Evolutionary conservation across 106 monocot genomes (phyloP), one percentile per base, ranked within the genome.

Genomic region (Allium fistulosum): DNA sequence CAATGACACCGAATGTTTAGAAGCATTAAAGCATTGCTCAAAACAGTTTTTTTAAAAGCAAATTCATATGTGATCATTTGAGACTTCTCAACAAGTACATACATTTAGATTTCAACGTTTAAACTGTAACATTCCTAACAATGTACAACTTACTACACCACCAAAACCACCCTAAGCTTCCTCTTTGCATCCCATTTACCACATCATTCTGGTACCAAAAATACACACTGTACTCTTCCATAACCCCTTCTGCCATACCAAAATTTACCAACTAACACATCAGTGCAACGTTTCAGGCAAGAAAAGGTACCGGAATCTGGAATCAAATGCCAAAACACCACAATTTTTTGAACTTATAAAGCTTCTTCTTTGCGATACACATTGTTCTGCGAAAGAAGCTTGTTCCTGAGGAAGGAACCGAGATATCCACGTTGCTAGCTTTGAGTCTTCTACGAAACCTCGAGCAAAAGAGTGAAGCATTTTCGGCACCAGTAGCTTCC

Each of bases 401-500:
- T 85, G 85, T 48, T 79, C 69, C 68, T 79, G 75, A 57, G 81
- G 74, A 18, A 86, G 79, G 63, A 86, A 86, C 46, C 73, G 51
- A 26, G 82, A 79, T 11, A 86, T 71, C 86, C 86, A 86, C 59
- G 66, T 8, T 45, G 76, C 70, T 62, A 86, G 49, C 28, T 81
- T 72, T 10, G 75, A 55, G 14, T 86, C 86, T 17, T 82, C 79
- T 7, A 76, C 73, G n/a, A 68, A 63, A 16, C 58, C 72, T 74
- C 67, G 68, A 17, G 86, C 79, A 56, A 82, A 86, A 75, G 69
- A 66, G 53, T 86, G 70, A 76, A 64, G 72, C 85, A 90, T 82
- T 78, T 94, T 94, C n/a, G 94, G 94, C 12, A 94, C 55, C 17
- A 94, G 78, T 76, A 90, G 87, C 68, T 91, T 94, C 74, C 90